Conservation (phyloP, 2,329 filamentous ascomycete species). For the Xylaria sp. region DNA sequence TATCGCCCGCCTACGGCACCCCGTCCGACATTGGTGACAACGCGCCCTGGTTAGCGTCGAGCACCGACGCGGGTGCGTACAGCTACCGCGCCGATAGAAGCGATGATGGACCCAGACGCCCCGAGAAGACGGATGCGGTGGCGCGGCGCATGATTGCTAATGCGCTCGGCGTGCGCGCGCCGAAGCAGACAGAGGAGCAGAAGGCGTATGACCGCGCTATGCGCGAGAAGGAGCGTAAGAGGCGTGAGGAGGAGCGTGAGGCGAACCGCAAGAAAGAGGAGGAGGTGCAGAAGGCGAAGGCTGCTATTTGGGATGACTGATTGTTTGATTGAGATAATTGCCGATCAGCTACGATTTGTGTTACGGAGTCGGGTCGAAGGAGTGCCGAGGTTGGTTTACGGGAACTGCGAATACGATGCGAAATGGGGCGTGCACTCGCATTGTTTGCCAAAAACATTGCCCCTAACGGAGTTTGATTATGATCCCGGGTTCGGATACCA, state of each 20-base stretch:
- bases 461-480: no score
- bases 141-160: slow-evolving; percentile 86
- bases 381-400: no score
- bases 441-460: no score
- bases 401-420: no score
- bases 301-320: slow-evolving; percentile 79
- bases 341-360: no score
- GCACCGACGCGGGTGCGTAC: slow-evolving; percentile 10
- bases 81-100: slow-evolving; percentile 5
- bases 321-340: not conserved
- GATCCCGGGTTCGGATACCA: no score
- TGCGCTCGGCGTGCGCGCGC: slow-evolving; percentile 74
- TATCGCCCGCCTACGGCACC: slow-evolving; percentile 45
- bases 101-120: slow-evolving; percentile 33
- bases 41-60: slow-evolving; percentile 14
- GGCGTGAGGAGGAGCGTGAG: slow-evolving; percentile 65
- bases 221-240: slow-evolving; percentile 77
- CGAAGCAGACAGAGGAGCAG: slow-evolving; percentile 82
- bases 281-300: slow-evolving; percentile 69
- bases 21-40: slow-evolving; percentile 1
- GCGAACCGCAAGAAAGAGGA: slow-evolving; percentile 55
- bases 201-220: slow-evolving; percentile 76
- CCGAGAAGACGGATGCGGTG: slow-evolving; percentile 90
- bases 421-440: no score
- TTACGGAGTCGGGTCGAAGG: no score